These are phyloP conservation scores for Azolla pinnata DNA, from an alignment of 75 land plant species.

Conservation along the genomic window DNA sequence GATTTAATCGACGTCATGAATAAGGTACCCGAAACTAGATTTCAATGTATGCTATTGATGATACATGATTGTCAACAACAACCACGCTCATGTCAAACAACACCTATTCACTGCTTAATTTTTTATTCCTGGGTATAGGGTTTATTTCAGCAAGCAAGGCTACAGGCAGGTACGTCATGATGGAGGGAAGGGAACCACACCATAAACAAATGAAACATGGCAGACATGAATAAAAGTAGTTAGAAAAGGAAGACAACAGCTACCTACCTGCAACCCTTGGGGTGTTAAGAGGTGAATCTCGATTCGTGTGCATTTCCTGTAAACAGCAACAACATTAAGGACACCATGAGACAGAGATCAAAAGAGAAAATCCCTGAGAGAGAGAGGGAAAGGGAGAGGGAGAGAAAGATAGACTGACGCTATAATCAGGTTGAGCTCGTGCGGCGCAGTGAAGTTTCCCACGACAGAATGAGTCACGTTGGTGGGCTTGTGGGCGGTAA, in stretches of 20 bases:
- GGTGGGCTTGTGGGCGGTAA: slow-evolving; percentile 97
- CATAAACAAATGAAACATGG: no score
- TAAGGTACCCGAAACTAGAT: no score
- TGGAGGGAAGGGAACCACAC: no score
- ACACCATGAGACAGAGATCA: background rate
- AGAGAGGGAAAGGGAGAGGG: slow-evolving; percentile 6
- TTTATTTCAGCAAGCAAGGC: no score
- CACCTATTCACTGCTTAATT: no score
- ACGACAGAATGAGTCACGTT: slow-evolving; percentile 96
- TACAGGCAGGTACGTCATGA: no score
- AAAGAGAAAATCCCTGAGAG: background rate
- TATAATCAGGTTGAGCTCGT: slow-evolving; percentile 92
- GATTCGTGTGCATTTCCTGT: slow-evolving; percentile 96
- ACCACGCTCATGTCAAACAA: no score
- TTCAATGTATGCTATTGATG: no score
- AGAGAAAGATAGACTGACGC: slow-evolving; percentile 32
- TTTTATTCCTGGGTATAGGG: no score
- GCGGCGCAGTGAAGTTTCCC: slow-evolving; percentile 86
- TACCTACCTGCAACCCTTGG: slow-evolving; percentile 77
- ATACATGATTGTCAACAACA: no score
- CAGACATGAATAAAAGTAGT: no score
- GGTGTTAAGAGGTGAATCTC: slow-evolving; percentile 92
- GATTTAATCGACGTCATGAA: no score
- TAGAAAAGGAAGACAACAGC: background rate
- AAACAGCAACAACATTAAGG: slow-evolving; percentile 1